These are phyloP conservation scores for Neurospora sp. DNA, from an alignment of 495 filamentous ascomycete species.

Conservation along the genomic window DNA sequence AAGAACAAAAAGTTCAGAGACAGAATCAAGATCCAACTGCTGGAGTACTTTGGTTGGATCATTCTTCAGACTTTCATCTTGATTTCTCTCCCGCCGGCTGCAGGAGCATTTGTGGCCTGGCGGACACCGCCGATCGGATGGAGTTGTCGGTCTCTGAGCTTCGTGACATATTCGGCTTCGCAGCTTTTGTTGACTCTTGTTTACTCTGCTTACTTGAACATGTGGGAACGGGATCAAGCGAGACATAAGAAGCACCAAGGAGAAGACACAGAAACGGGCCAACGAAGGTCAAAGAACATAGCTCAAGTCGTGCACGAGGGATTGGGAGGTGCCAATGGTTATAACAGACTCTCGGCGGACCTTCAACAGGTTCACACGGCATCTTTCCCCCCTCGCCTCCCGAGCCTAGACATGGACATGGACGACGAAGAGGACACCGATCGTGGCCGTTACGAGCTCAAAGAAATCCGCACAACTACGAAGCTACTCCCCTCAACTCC, in stretches of 20 bases:
- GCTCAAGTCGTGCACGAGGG: neutral
- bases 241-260: neutral
- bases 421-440: neutral
- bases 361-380: neutral
- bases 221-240: neutral
- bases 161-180: constrained; percentile 28
- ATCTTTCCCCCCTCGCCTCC: neutral
- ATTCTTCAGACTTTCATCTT: neutral
- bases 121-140: constrained; percentile 31
- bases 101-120: constrained; percentile 18
- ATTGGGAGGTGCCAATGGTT: neutral
- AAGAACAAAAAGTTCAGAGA: neutral
- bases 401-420: neutral
- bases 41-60: neutral
- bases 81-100: constrained; percentile 22
- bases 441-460: neutral
- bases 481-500: neutral
- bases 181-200: constrained; percentile 28
- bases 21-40: neutral
- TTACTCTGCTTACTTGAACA: constrained; percentile 8
- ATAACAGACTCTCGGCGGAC: neutral
- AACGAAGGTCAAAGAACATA: neutral
- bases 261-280: neutral
- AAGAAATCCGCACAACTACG: neutral
- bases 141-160: constrained; percentile 31